A percentile compares a stretch with the other conserved stretches of the same genome.
These are phyloP conservation scores for Didymella arachidicola DNA, from an alignment of 2,329 filamentous ascomycete genomes.

Conservation along the genomic window DNA sequence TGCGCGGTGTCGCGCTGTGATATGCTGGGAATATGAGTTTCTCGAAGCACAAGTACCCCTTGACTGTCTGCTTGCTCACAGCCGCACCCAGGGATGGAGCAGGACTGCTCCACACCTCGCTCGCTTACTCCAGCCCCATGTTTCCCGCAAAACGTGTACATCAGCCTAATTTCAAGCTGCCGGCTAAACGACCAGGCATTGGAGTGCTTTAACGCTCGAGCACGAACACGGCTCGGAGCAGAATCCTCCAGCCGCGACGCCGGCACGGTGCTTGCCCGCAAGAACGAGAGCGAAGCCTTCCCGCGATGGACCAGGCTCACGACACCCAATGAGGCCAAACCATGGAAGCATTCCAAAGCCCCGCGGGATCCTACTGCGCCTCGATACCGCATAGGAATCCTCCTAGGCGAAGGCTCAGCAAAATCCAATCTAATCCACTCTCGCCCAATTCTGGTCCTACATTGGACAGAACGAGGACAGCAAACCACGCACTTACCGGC, in stretches of 20 bases:
- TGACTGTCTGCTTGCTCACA: not conserved
- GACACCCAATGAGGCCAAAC: not conserved
- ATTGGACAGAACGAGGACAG: not conserved
- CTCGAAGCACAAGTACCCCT: not conserved
- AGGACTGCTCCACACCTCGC: not conserved
- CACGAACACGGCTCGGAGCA: not conserved
- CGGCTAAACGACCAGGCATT: not conserved
- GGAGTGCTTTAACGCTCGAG: not conserved
- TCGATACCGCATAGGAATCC: not conserved
- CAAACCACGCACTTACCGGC: not conserved
- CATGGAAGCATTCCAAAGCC: not conserved
- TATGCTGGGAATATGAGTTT: not conserved
- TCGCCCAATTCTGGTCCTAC: not conserved
- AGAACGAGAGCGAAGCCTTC: not conserved
- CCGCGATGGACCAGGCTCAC: not conserved
- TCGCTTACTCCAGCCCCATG: not conserved
- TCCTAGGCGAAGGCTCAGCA: not conserved
- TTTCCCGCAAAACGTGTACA: not conserved
- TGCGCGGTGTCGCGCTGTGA: not conserved
- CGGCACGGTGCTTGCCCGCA: not conserved
- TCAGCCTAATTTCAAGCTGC: not conserved
- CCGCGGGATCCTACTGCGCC: not conserved
- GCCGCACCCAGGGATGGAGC: not conserved
- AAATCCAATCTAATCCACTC: not conserved
- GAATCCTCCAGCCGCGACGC: not conserved